These are phyloP conservation scores for Penicillium macrosclerotiorum DNA, from an alignment of 495 filamentous ascomycete genomes.

Conservation along the genomic window DNA sequence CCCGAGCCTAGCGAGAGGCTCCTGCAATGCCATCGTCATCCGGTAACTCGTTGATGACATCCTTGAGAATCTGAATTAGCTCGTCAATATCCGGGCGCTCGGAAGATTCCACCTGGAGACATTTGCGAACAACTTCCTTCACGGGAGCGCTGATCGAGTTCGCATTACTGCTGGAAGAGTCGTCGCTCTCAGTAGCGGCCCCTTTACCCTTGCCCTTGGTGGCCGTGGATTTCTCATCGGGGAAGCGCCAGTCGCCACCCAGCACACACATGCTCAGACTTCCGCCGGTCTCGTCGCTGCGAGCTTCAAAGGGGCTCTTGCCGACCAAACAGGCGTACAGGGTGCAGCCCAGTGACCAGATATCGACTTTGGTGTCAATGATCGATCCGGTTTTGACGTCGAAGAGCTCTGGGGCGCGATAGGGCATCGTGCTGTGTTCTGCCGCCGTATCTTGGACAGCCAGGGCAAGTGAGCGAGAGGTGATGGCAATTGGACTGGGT, in stretches of 20 bases:
- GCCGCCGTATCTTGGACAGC: slow-evolving; percentile 91
- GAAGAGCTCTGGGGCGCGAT: slow-evolving; percentile 95
- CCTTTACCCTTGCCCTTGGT: slow-evolving; percentile 56
- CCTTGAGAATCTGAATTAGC: slow-evolving; percentile 76
- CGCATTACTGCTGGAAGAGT: slow-evolving; percentile 28
- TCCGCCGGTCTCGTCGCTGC: slow-evolving; percentile 92
- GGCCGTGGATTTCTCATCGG: slow-evolving; percentile 66
- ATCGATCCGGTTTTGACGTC: slow-evolving; percentile 92
- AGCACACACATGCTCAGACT: slow-evolving; percentile 88
- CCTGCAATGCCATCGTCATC: slow-evolving; percentile 58
- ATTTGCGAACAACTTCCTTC: slow-evolving; percentile 81
- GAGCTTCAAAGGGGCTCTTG: slow-evolving; percentile 93
- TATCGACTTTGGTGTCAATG: slow-evolving; percentile 96
- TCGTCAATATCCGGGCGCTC: slow-evolving; percentile 91
- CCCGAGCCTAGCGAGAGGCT: slow-evolving; percentile 25
- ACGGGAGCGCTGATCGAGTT: slow-evolving; percentile 67
- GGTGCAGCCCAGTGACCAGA: slow-evolving; percentile 96
- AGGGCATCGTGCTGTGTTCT: slow-evolving; percentile 97
- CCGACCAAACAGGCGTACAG: slow-evolving; percentile 94
- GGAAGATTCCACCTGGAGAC: slow-evolving; percentile 85
- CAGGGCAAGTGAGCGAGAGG: slow-evolving; percentile 84
- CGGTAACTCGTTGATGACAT: slow-evolving; percentile 69
- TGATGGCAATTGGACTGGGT: slow-evolving; percentile 87
- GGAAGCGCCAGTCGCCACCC: slow-evolving; percentile 91
- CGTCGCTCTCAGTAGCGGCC: slow-evolving; percentile 19